phyloP scores from a whole-genome alignment of 2,329 filamentous ascomycete species.

The Ophiostoma tasmaniense region DNA sequence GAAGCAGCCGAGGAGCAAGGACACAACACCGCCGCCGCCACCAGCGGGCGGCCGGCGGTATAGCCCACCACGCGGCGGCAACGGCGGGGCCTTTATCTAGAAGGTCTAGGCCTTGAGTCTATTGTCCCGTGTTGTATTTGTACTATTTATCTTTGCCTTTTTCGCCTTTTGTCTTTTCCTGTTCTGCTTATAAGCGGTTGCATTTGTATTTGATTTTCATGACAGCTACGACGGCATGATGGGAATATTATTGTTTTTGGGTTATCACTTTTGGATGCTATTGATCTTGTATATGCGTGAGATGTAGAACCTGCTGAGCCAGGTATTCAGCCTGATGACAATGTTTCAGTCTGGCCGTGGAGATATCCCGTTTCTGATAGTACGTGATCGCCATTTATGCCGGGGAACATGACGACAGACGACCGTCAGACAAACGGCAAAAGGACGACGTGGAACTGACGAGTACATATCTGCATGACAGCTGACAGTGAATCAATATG shows the following conservation, averaged over 20 bases:
- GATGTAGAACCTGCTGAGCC: not conserved
- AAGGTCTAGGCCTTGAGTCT: not conserved
- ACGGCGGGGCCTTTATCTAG: conserved; percentile 24
- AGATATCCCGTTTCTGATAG: not conserved
- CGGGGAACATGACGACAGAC: not conserved
- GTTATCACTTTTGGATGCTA: not conserved
- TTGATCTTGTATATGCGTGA: not conserved
- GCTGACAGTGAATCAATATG: not conserved
- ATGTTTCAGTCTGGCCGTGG: not conserved
- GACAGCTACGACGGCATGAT: not conserved
- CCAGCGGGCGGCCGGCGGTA: conserved; percentile 17
- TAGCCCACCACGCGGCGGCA: conserved; percentile 20
- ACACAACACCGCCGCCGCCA: conserved; percentile 12
- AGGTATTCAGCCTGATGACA: not conserved
- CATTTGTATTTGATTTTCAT: not conserved
- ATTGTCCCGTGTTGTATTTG: conserved; percentile 6
- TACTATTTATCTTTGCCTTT: not conserved
- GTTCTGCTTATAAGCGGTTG: not conserved
- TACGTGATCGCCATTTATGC: not conserved
- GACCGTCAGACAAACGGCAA: not conserved
- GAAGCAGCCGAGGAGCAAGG: conserved; percentile 2
- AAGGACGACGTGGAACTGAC: not conserved
- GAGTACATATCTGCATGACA: not conserved
- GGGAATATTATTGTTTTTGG: not conserved
- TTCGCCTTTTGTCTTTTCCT: not conserved